phyloP scores from a whole-genome alignment of 345 rosid species.

The Triadica sebifera region DNA sequence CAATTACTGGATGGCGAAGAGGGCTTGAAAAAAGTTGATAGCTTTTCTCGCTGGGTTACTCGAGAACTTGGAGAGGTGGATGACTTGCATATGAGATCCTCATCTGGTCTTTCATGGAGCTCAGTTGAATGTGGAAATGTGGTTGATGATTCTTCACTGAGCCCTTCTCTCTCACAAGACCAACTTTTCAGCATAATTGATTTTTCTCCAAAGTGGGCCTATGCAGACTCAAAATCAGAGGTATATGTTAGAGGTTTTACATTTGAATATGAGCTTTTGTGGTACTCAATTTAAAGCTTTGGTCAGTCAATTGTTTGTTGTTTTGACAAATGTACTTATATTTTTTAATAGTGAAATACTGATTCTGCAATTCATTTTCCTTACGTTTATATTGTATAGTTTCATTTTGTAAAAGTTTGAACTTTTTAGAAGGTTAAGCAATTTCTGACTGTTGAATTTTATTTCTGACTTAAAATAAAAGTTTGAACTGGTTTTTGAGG shows the following conservation, averaged over 20 bases:
- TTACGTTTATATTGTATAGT: not conserved
- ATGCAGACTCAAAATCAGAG: constrained; percentile 62
- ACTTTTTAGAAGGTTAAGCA: too few relatives aligned
- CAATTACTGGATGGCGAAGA: constrained; percentile 56
- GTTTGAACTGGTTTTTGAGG: not conserved
- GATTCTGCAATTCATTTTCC: not conserved
- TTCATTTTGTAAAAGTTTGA: not conserved
- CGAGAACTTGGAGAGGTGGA: constrained; percentile 81
- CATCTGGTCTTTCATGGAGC: constrained; percentile 68
- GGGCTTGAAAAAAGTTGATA: constrained; percentile 78
- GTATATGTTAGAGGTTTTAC: constrained; percentile 30
- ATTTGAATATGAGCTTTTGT: not conserved
- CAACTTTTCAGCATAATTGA: constrained; percentile 82
- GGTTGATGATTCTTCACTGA: constrained; percentile 54
- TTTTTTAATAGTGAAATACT: not conserved
- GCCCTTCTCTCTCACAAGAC: constrained; percentile 84
- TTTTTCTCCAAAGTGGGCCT: constrained; percentile 76
- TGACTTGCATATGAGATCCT: constrained; percentile 69
- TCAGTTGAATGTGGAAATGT: constrained; percentile 65
- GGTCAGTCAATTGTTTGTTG: constrained; percentile 7
- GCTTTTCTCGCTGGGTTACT: constrained; percentile 81
- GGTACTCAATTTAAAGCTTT: not conserved
- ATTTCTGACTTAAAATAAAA: not conserved
- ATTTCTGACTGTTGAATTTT: not conserved
- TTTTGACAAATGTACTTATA: not conserved